Percentiles rank a stretch among this genome's conserved stretches.
Evolutionary conservation across 2,329 filamentous ascomycete species (phyloP).

Genomic region (Neopestalotiopsis sp.): DNA sequence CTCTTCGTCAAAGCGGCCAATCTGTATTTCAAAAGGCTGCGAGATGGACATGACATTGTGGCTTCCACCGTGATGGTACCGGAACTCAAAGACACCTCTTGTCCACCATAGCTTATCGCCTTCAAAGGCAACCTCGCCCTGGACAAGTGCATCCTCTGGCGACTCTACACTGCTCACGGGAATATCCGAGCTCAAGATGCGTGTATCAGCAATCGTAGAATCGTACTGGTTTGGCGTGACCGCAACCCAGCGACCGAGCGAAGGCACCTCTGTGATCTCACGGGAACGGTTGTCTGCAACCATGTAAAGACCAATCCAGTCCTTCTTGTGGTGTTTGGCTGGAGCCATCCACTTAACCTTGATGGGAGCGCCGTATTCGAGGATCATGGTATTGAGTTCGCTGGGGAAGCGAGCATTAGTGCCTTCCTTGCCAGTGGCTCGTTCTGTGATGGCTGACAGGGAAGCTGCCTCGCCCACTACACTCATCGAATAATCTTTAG

Average conservation of each 20-base stretch:
- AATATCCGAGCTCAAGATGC: conserved; percentile 74
- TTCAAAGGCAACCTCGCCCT: conserved; percentile 84
- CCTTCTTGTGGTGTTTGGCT: conserved; percentile 82
- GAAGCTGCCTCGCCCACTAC: conserved; percentile 70
- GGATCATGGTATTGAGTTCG: conserved; percentile 74
- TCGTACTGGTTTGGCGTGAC: conserved; percentile 80
- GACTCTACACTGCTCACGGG: conserved; percentile 57
- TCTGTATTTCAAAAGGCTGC: conserved; percentile 88
- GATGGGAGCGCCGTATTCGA: conserved; percentile 91
- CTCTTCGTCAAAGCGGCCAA: conserved; percentile 79
- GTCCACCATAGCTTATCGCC: conserved; percentile 98
- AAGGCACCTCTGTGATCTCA: conserved; percentile 82
- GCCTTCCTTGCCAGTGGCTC: conserved; percentile 75
- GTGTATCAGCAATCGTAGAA: conserved; percentile 73
- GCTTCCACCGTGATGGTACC: conserved; percentile 92
- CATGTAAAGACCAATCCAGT: conserved; percentile 97
- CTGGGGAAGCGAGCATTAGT: conserved; percentile 70
- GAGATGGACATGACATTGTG: conserved; percentile 96
- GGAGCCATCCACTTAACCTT: conserved; percentile 91
- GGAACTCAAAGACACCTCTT: conserved; percentile 93
- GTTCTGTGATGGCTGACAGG: conserved; percentile 57
- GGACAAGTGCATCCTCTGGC: conserved; percentile 62
- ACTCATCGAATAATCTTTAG: conserved; percentile 78
- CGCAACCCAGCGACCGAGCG: conserved; percentile 87
- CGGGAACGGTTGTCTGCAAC: conserved; percentile 91